A percentile compares a stretch with the other conserved stretches of the same genome.
Conservation (phyloP, 768 basidiomycete genomes). For the Lactarius hengduanensis region DNA sequence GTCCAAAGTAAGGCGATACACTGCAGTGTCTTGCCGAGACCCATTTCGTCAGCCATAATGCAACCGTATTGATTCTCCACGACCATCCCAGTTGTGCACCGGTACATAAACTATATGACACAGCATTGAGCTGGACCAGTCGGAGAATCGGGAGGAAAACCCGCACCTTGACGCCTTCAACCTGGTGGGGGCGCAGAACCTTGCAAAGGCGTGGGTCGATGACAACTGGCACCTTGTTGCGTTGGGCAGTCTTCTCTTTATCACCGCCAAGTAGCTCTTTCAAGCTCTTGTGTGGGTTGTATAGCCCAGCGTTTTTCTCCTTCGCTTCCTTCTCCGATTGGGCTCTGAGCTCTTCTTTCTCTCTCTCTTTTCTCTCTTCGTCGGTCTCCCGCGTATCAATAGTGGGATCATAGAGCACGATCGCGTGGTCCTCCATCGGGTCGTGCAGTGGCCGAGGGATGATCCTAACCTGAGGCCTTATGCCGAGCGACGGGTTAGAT, state of each 20-base stretch:
- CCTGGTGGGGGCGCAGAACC: slow-evolving; percentile 93
- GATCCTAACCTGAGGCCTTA: slow-evolving; percentile 74
- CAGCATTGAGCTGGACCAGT: slow-evolving; percentile 4
- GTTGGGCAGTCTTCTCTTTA: slow-evolving; percentile 60
- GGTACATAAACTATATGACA: slow-evolving; percentile 81
- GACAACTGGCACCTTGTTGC: slow-evolving; percentile 89
- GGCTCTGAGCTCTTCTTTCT: slow-evolving; percentile 69
- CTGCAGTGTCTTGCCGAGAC: slow-evolving; percentile 93
- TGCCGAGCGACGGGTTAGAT: slow-evolving; percentile 78
- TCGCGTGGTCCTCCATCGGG: slow-evolving; percentile 97
- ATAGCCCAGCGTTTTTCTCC: slow-evolving; percentile 71
- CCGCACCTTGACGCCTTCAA: slow-evolving; percentile 93
- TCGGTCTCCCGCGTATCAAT: slow-evolving; percentile 90
- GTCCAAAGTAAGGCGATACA: slow-evolving; percentile 97
- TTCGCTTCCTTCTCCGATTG: slow-evolving; percentile 60
- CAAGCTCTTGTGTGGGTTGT: slow-evolving; percentile 91
- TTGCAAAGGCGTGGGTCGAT: slow-evolving; percentile 88
- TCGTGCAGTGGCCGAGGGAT: slow-evolving; percentile 93
- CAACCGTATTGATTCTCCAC: slow-evolving; percentile 90
- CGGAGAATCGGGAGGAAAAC: slow-evolving; percentile 13
- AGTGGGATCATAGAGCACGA: slow-evolving; percentile 96
- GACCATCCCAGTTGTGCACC: slow-evolving; percentile 91
- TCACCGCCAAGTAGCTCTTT: slow-evolving; percentile 73
- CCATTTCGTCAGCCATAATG: slow-evolving; percentile 99
- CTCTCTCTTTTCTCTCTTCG: slow-evolving; percentile 72